Evolutionary conservation across 1,284 basidiomycete species (phyloP).

Genomic region (Pascua guehoae): DNA sequence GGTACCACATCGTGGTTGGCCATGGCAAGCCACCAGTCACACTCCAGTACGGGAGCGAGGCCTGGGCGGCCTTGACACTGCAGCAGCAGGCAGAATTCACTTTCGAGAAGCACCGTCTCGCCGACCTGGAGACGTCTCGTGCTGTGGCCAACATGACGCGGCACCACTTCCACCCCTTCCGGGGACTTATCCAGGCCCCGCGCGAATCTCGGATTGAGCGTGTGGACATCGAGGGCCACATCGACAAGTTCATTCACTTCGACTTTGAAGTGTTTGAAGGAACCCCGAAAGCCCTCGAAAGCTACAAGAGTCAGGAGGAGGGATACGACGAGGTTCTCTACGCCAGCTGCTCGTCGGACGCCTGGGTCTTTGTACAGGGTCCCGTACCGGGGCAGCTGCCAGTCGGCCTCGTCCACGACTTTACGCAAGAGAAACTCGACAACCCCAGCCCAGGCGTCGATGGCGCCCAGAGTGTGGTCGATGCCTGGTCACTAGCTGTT

Average conservation of each 20-base stretch:
- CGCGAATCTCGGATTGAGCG: conserved; percentile 23
- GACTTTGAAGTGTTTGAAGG: not conserved
- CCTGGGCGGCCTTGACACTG: not conserved
- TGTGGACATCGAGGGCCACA: conserved; percentile 22
- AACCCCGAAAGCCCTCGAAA: too few species aligned
- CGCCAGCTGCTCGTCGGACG: conserved; percentile 31
- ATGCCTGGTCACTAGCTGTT: conserved; percentile 31
- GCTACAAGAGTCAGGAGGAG: not conserved
- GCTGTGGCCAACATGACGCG: conserved; percentile 2
- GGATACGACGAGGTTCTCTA: conserved; percentile 11
- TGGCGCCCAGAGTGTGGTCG: conserved; percentile 23
- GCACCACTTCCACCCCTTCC: conserved; percentile 34
- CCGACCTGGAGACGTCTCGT: conserved; percentile 17
- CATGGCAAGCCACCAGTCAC: conserved; percentile 8
- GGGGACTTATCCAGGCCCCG: conserved; percentile 11
- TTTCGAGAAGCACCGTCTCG: not conserved
- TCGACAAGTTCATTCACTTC: conserved; percentile 34
- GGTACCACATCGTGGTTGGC: conserved; percentile 29
- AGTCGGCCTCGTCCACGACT: conserved; percentile 23
- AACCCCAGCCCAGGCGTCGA: conserved; percentile 29
- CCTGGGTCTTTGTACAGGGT: conserved; percentile 35
- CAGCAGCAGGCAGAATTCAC: not conserved
- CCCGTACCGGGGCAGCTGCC: conserved; percentile 37
- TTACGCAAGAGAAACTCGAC: conserved; percentile 30
- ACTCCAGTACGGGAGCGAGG: conserved; percentile 27